Conservation (phyloP, 2,329 filamentous ascomycete species). For the Hymenoscyphus occultus region DNA sequence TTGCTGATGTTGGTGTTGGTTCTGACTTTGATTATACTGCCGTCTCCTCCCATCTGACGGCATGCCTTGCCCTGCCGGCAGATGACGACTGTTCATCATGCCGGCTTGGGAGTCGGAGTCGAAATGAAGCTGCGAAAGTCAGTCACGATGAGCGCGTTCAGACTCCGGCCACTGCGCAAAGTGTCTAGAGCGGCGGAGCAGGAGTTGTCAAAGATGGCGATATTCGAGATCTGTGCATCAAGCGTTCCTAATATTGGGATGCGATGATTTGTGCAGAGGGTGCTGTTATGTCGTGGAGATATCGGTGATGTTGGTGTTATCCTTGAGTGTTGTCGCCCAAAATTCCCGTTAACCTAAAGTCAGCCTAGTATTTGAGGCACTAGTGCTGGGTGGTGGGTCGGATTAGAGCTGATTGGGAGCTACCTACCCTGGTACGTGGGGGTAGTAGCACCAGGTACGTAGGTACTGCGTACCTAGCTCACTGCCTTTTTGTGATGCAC, state of each 20-base stretch:
- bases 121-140: slow-evolving; percentile 18
- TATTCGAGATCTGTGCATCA: slow-evolving; percentile 1
- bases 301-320: background rate
- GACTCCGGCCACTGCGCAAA: slow-evolving; percentile 14
- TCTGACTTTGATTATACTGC: slow-evolving; percentile 35
- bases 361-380: too few species aligned
- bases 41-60: slow-evolving; percentile 35
- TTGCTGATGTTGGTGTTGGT: slow-evolving; percentile 41
- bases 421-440: too few species aligned
- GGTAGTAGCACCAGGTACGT: too few species aligned
- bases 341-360: background rate
- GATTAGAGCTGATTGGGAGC: too few species aligned
- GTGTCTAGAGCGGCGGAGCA: background rate
- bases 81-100: slow-evolving; percentile 76
- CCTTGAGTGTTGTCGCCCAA: slow-evolving; percentile 1
- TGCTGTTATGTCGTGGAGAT: background rate
- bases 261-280: background rate
- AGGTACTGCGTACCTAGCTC: too few species aligned
- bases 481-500: too few species aligned
- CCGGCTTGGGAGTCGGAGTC: slow-evolving; percentile 56
- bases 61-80: slow-evolving; percentile 68
- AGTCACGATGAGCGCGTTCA: slow-evolving; percentile 27
- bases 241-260: background rate
- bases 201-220: background rate
- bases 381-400: too few species aligned